These are phyloP conservation scores for Funneliformis caledonium DNA, from an alignment of 371 early-diverging fungal species.

Conservation along the genomic window DNA sequence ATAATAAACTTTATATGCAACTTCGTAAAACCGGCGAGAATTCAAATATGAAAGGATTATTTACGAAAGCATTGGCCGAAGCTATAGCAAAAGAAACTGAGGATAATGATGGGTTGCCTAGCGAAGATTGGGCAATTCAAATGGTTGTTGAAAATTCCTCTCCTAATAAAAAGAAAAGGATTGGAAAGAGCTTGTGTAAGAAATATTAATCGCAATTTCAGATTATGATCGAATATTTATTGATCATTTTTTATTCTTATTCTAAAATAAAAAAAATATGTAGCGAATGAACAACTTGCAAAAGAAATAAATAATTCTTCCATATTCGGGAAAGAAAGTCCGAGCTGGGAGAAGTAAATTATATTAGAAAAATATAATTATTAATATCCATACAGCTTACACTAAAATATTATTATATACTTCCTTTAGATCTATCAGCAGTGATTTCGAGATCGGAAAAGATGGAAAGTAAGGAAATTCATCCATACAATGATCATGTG, in stretches of 20 bases:
- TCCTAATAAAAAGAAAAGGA: background rate
- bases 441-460: background rate
- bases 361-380: no score
- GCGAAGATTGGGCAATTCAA: slow-evolving; percentile 6
- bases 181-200: background rate
- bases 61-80: background rate
- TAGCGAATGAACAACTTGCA: background rate
- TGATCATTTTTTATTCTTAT: background rate
- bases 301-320: background rate
- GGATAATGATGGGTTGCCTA: slow-evolving; percentile 29
- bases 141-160: background rate
- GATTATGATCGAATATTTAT: background rate
- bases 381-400: no score
- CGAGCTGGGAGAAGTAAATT: no score
- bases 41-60: background rate
- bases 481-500: background rate
- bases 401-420: background rate
- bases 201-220: background rate
- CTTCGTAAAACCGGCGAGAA: background rate
- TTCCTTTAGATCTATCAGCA: background rate
- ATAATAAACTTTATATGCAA: background rate
- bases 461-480: background rate
- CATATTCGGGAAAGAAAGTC: background rate
- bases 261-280: background rate
- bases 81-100: slow-evolving; percentile 1